Evolutionary conservation across 2,329 filamentous ascomycete genomes (phyloP), one percentile per base, ranked within the genome.

Genomic region (Sporothrix brunneoviolacea): DNA sequence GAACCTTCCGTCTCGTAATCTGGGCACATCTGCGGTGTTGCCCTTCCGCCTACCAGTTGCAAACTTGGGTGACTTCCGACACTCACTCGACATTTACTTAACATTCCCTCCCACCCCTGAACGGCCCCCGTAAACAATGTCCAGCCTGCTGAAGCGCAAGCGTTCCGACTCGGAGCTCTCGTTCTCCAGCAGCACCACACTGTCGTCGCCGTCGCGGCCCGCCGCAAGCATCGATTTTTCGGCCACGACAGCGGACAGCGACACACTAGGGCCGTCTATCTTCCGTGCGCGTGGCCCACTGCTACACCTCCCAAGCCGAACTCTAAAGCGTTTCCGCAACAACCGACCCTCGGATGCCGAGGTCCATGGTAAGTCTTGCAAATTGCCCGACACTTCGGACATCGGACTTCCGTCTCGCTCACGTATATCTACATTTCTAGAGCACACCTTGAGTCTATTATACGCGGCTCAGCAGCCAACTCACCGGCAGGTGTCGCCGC

Each of bases 261-360:
- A 61, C 51, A 54, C 55, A 40, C 28, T 16, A 19, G 60, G 61
- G 39, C 58, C 60, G 8, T 64, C 63, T 61, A 48, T 59, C 60
- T 42, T 59, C 64, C 66, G 30, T 48, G 54, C 55, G 50, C 54
- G 58, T 5, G 64, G 18, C 15, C n/a, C 67, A 2, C 67, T 70
- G 3, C 66, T 71, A 13, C 71, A 78, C 48, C 70, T 80, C 13
- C 66, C 71, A 46, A 76, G 78, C 57, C 76, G 81, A 22, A 84
- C 81, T 1, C 65, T 77, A 60, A 84, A 84, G 65, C 76, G 81
- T 8, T 72, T 77, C 54, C 79, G 81, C 52, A 70, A 83, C 61
- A 75, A 70, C 50, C 70, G 80, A 7, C 80, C 81, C 0, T 75
- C 78, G 0, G 76, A 82, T 30, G 63, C 71, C 7, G 67, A 73